A percentile compares a stretch with the other conserved stretches of the same genome.
Conservation (phyloP, 2,329 filamentous ascomycete genomes). For the Diatrype stigma region DNA sequence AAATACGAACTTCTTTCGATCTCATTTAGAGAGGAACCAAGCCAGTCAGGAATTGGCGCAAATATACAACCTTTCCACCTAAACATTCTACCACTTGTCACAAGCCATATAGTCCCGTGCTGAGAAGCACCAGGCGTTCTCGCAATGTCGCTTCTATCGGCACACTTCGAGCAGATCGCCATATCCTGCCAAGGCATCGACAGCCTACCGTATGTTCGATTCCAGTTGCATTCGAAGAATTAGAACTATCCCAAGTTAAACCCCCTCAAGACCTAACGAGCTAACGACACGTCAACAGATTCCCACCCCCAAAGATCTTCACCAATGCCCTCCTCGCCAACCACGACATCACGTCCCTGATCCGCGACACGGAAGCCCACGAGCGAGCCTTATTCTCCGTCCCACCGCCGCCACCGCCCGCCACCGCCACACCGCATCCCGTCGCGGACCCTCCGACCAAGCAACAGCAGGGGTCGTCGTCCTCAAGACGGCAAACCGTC, state of each 20-base stretch:
- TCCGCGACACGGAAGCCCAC: slow-evolving; percentile 91
- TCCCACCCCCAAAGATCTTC: slow-evolving; percentile 89
- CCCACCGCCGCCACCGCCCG: slow-evolving; percentile 60
- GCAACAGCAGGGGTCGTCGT: slow-evolving; percentile 12
- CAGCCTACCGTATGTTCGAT: slow-evolving; percentile 65
- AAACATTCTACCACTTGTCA: background rate
- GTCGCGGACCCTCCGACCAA: slow-evolving; percentile 39
- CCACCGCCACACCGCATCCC: slow-evolving; percentile 32
- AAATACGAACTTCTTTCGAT: too few species aligned
- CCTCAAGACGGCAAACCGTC: slow-evolving; percentile 55
- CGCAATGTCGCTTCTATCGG: slow-evolving; percentile 64
- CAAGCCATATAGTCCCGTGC: too few species aligned
- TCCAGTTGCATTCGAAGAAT: too few species aligned
- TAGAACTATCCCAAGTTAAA: too few species aligned
- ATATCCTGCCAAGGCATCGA: slow-evolving; percentile 74
- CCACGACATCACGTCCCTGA: slow-evolving; percentile 89
- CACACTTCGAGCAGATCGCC: slow-evolving; percentile 72
- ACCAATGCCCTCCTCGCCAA: slow-evolving; percentile 85
- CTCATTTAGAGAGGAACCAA: too few species aligned
- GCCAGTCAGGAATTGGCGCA: background rate
- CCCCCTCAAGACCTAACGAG: slow-evolving; percentile 3
- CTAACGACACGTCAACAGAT: slow-evolving; percentile 46
- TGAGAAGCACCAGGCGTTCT: background rate
- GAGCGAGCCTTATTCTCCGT: slow-evolving; percentile 94
- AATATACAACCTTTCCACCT: background rate